A percentile compares a stretch with the other conserved stretches of the same genome.
phyloP scores from a whole-genome alignment of 768 basidiomycete genomes.

The Jaapia argillacea region DNA sequence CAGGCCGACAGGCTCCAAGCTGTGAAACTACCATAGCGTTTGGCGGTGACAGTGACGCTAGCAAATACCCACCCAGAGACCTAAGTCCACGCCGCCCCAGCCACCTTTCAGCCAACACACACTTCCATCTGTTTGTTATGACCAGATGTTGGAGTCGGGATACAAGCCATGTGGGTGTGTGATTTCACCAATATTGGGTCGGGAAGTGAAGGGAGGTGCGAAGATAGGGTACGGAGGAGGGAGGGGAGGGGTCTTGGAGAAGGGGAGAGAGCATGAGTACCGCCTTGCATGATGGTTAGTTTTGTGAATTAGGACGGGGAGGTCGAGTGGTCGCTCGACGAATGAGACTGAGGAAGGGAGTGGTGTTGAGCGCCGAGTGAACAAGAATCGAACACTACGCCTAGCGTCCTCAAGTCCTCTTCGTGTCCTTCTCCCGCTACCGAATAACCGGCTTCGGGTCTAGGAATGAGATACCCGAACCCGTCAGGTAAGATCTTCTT shows the following conservation, averaged over 20 bases:
- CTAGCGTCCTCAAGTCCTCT: conserved; percentile 47
- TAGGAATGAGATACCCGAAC: conserved; percentile 92
- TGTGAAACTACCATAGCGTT: too few relatives aligned
- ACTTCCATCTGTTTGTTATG: not conserved
- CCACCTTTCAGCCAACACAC: not conserved
- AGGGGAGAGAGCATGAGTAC: conserved; percentile 21
- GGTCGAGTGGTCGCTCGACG: conserved; percentile 12
- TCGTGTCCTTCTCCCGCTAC: conserved; percentile 12
- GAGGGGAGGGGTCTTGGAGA: not conserved
- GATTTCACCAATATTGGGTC: not conserved
- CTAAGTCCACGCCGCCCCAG: not conserved
- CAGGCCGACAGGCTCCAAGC: not conserved
- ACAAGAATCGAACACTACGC: conserved; percentile 86
- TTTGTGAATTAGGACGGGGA: too few relatives aligned
- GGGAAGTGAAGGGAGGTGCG: not conserved
- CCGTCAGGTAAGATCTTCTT: conserved; percentile 64
- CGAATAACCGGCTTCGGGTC: conserved; percentile 50
- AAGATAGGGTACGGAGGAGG: not conserved
- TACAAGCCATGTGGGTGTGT: not conserved
- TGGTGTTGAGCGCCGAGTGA: conserved; percentile 53
- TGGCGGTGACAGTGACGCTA: not conserved
- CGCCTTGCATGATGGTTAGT: conserved; percentile 86
- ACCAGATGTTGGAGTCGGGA: not conserved
- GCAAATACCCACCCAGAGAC: not conserved
- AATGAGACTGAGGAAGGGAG: conserved; percentile 10